Evolutionary conservation across 768 basidiomycete genomes (phyloP).

Genomic region (Lactarius psammicola): DNA sequence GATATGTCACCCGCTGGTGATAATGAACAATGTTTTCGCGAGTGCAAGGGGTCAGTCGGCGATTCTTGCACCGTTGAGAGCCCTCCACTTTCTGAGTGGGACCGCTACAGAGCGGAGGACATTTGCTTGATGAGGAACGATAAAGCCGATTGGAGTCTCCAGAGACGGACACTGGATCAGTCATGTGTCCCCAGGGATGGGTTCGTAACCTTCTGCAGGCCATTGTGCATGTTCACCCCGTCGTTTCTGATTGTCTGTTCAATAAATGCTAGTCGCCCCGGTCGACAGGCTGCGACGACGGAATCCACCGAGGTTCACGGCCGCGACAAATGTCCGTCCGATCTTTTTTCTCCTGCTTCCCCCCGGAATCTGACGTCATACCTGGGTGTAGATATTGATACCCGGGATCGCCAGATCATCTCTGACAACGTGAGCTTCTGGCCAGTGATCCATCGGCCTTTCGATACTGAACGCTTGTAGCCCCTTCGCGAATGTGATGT

Average conservation of each 20-base stretch:
- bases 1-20: neutral
- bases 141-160: neutral
- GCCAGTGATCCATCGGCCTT: neutral
- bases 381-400: constrained; percentile 8
- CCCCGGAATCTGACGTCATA: neutral
- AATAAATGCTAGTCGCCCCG: constrained; percentile 8
- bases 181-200: constrained; percentile 9
- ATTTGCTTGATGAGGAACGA: constrained; percentile 26
- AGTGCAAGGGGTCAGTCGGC: neutral
- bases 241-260: neutral
- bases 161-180: neutral
- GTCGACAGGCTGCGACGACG: neutral
- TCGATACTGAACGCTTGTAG: constrained; percentile 10
- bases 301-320: constrained; percentile 1
- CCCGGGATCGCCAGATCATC: constrained; percentile 13
- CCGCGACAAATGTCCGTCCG: constrained; percentile 11
- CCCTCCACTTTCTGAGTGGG: neutral
- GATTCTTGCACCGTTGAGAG: constrained; percentile 9
- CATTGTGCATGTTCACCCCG: neutral
- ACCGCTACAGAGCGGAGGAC: constrained; percentile 7
- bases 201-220: constrained; percentile 29
- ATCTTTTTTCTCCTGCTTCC: too few relatives aligned
- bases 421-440: constrained; percentile 22
- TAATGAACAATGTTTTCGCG: neutral
- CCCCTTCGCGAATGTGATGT: constrained; percentile 22